These are phyloP conservation scores for Russula earlei DNA, from an alignment of 768 basidiomycete genomes.

Conservation along the genomic window DNA sequence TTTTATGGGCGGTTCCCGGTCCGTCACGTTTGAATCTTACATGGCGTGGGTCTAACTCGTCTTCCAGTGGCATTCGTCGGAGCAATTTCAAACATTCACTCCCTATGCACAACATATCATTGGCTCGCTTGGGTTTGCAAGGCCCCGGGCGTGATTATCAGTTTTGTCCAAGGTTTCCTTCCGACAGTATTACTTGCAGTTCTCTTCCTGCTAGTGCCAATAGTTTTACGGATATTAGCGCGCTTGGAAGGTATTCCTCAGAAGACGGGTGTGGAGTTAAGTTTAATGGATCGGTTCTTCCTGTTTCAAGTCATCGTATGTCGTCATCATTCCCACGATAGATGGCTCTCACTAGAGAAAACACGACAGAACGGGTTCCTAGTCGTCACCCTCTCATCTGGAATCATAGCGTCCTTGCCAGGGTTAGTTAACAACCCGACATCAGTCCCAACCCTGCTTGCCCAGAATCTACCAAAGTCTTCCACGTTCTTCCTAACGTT, in stretches of 20 bases:
- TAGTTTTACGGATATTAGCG: conserved; percentile 70
- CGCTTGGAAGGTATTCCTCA: conserved; percentile 93
- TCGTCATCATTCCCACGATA: background rate
- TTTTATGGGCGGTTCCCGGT: conserved; percentile 86
- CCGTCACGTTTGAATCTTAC: conserved; percentile 17
- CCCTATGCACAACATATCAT: conserved; percentile 48
- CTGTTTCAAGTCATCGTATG: conserved; percentile 85
- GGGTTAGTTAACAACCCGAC: conserved; percentile 57
- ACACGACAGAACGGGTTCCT: conserved; percentile 78
- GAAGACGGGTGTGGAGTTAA: conserved; percentile 73
- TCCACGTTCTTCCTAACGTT: conserved; percentile 89
- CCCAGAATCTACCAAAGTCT: conserved; percentile 67
- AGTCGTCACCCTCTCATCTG: conserved; percentile 77
- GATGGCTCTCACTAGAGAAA: background rate
- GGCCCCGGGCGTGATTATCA: conserved; percentile 57
- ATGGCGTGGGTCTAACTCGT: background rate
- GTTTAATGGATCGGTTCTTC: conserved; percentile 87
- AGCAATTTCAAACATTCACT: conserved; percentile 68
- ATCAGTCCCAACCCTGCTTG: conserved; percentile 63
- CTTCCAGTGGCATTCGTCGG: conserved; percentile 50
- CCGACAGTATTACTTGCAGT: conserved; percentile 84
- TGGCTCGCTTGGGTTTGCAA: conserved; percentile 85
- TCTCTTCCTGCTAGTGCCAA: conserved; percentile 84
- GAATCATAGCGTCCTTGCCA: conserved; percentile 66
- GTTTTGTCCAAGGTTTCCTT: conserved; percentile 84